These are phyloP conservation scores for Macadamia tetraphylla DNA, from an alignment of 164 flowering plant species.

Conservation along the genomic window DNA sequence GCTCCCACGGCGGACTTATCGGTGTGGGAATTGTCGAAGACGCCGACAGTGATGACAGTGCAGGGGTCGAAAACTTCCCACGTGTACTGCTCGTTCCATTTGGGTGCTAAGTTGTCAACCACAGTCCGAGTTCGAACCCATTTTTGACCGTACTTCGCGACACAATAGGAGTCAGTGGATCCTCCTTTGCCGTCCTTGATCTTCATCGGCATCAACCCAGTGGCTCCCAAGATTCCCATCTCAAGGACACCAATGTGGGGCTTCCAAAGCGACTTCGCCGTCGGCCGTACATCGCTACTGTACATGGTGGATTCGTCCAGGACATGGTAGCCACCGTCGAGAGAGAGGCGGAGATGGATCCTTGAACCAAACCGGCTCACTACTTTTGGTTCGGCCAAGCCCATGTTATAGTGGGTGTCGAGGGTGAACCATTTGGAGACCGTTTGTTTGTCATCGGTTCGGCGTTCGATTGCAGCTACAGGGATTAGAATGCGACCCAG, in stretches of 20 bases:
- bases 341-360: slow-evolving; percentile 52
- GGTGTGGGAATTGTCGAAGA: slow-evolving; percentile 32
- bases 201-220: slow-evolving; percentile 39
- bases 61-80: slow-evolving; percentile 44
- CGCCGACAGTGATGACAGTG: slow-evolving; percentile 37
- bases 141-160: slow-evolving; percentile 39
- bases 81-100: slow-evolving; percentile 42
- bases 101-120: slow-evolving; percentile 23
- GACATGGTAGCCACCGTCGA: slow-evolving; percentile 63
- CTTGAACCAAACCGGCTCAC: slow-evolving; percentile 49
- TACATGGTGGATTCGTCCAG: slow-evolving; percentile 75
- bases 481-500: slow-evolving; percentile 60
- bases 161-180: slow-evolving; percentile 34
- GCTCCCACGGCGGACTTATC: slow-evolving; percentile 5
- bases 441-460: slow-evolving; percentile 52
- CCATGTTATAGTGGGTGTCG: slow-evolving; percentile 25
- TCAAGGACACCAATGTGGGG: slow-evolving; percentile 49
- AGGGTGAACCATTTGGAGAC: slow-evolving; percentile 66
- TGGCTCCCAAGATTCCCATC: slow-evolving; percentile 72
- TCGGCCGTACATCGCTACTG: slow-evolving; percentile 67
- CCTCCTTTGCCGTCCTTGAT: slow-evolving; percentile 25
- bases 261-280: slow-evolving; percentile 55
- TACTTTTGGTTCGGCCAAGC: slow-evolving; percentile 25
- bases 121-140: slow-evolving; percentile 41
- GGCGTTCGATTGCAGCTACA: slow-evolving; percentile 38